Base-by-base conservation (phyloP, 164 flowering plant species). In the Stephania japonica region DNA sequence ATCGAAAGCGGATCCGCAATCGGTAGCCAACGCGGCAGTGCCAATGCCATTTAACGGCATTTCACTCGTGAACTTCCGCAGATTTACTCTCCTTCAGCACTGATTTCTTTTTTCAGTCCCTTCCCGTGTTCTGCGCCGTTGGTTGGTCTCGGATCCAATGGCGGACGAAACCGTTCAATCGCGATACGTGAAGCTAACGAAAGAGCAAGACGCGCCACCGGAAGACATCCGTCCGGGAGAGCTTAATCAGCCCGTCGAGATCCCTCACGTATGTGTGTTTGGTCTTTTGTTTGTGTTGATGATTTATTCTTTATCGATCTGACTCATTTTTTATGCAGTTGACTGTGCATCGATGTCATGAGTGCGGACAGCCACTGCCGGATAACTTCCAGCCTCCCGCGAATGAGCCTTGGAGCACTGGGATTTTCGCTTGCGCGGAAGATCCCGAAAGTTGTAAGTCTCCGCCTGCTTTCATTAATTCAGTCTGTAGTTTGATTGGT, bases 381-480 rank as follows among this genome's bases (percentile, higher is more conserved):
- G 88, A 84, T 43, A 82, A 83, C 65, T 90, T 88, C 78, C 83
- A 86, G 68, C 93, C 93, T 14, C 98, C 98, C 5, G 85, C 91
- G 49, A 92, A 90, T 84, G 98, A 94, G 78, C 83, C 91, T 43
- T 94, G 98, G 97, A 79, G 85, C 0, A 90, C 92, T 71, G 98
- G 98, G 27, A 88, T 94, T 44, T 90, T 71, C 75, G 92, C 91
- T n/a, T 94, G 98, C 75, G 77, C 84, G 42, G 92, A 89, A 76
- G 98, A 94, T 85, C 38, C 83, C 13, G 69, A 75, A 6, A 75
- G 77, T 63, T 75, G 77, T 75, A 69, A 75, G 77, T 32, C 32
- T 53, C 66, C 38, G 13, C 14, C 38, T 14, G 13, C 14, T 49
- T 11, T 9, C 38, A 32, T 32, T 32, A 32, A 4, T 32, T 32